Conservation (phyloP, 2,329 filamentous ascomycete genomes). For the Aspergillus brasiliensis region DNA sequence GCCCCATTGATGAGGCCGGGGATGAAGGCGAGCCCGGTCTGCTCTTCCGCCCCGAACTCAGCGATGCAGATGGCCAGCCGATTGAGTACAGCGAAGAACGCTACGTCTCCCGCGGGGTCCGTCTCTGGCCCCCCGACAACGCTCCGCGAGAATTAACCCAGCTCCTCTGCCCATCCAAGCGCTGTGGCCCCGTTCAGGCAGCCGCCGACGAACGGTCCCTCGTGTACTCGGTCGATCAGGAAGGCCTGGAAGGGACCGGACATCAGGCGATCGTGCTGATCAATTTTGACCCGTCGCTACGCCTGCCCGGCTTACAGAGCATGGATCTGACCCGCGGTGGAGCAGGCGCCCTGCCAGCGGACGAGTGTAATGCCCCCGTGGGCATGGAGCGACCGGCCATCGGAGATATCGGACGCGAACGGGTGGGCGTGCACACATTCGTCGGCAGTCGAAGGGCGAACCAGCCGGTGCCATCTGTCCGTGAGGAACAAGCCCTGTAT, state of each 20-base stretch:
- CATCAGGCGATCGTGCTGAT: conserved; percentile 41
- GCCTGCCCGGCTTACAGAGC: conserved; percentile 26
- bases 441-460: conserved; percentile 12
- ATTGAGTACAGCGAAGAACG: conserved; percentile 42
- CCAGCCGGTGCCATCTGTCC: conserved; percentile 25
- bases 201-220: conserved; percentile 44
- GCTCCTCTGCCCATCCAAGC: conserved; percentile 42
- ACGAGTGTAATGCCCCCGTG: background rate
- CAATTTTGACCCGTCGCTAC: conserved; percentile 43
- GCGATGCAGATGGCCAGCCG: conserved; percentile 25
- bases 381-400: conserved; percentile 19
- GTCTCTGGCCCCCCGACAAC: conserved; percentile 46
- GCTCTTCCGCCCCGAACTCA: conserved; percentile 33
- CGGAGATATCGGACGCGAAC: conserved; percentile 16
- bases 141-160: conserved; percentile 40
- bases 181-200: conserved; percentile 37
- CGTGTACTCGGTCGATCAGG: conserved; percentile 41
- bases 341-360: background rate
- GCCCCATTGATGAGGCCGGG: conserved; percentile 38
- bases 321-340: conserved; percentile 9
- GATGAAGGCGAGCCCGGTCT: conserved; percentile 26
- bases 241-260: conserved; percentile 18
- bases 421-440: conserved; percentile 11
- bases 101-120: conserved; percentile 41
- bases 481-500: conserved; percentile 32